A percentile compares a stretch with the other conserved stretches of the same genome.
These are phyloP conservation scores for Besnoitia besnoiti DNA, from an alignment of 169 alveolate species.

Conservation along the genomic window DNA sequence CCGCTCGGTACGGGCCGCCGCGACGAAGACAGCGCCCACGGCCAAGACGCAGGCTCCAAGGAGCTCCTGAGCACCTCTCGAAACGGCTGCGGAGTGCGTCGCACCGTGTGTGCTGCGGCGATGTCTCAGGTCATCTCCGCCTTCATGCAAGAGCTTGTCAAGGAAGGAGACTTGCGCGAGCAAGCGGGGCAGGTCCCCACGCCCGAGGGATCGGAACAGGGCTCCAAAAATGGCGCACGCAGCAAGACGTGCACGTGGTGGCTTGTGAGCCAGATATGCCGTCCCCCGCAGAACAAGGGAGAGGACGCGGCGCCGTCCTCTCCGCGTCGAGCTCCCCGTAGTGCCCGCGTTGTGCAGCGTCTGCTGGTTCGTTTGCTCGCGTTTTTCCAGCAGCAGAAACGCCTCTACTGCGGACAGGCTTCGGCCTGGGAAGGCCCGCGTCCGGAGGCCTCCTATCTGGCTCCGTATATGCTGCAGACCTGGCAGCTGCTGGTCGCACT, in stretches of 20 bases:
- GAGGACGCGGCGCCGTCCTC: background rate
- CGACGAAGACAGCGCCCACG: background rate
- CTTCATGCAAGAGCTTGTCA: background rate
- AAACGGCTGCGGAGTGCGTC: background rate
- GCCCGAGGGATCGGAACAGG: background rate
- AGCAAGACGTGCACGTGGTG: background rate
- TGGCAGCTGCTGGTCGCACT: conserved; percentile 58
- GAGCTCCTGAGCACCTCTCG: background rate
- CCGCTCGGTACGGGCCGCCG: background rate
- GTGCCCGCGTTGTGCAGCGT: conserved; percentile 32
- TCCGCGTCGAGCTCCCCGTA: background rate
- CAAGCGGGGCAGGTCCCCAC: background rate
- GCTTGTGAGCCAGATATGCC: background rate
- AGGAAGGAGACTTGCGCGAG: background rate
- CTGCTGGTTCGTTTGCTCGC: conserved; percentile 36
- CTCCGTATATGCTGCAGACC: conserved; percentile 62
- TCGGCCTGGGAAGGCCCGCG: background rate
- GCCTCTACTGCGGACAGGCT: conserved; percentile 30
- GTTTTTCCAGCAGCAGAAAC: conserved; percentile 41
- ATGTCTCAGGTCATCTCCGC: background rate
- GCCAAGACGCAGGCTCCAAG: background rate
- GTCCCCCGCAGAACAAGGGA: background rate
- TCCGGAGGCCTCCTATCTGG: conserved; percentile 45
- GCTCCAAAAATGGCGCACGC: background rate
- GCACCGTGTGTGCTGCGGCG: background rate